Evolutionary conservation across 352 stramenopile genomes (phyloP), one percentile per base, ranked within the genome.

Genomic region (Globisporangium camurandrum): DNA sequence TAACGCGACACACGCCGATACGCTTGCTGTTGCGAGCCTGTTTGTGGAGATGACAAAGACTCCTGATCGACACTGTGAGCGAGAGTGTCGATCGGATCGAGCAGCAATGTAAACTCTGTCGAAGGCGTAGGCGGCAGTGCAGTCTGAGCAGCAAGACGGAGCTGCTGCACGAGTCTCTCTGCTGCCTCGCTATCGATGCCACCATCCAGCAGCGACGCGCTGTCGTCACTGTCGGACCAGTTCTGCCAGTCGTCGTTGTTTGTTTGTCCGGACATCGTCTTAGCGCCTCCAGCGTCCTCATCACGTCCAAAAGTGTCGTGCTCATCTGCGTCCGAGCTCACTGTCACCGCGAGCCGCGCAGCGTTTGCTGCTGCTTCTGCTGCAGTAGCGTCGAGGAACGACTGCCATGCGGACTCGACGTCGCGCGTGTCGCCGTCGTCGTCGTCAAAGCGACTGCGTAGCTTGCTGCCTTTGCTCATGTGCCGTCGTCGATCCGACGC

Each of bases 351-450:
- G 7, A 42, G 43, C 14, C 4, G 34, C 20, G 22, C 28, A 23
- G 37, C 19, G 16, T 39, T 38, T 6, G 41, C 6, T 8, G 37
- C 28, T 16, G 26, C 4, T 20, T n/a, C n/a, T n/a, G n/a, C n/a
- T n/a, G 27, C 14, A 26, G 16, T 59, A 40, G 70, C 68, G 45
- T 86, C 73, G 33, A 88, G 57, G 40, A 88, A 86, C 14, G 62
- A 61, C 33, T 72, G 62, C 76, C 76, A 88, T 19, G 74, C 76
- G 1, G 49, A 46, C 39, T 85, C 71, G 2, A 88, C 76, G 27
- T 88, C 76, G 9, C 56, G 66, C 3, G 64, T 85, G 52, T 86
- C 71, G n/a, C 61, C 62, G 6, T 83, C 69, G 16, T 79, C 74
- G 19, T 85, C 66, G 31, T 78, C 67, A 30, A 55, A 54, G 5